Evolutionary conservation across 805 yeast species (phyloP), one percentile per base, ranked within the genome.

Genomic region (Candida piceae): DNA sequence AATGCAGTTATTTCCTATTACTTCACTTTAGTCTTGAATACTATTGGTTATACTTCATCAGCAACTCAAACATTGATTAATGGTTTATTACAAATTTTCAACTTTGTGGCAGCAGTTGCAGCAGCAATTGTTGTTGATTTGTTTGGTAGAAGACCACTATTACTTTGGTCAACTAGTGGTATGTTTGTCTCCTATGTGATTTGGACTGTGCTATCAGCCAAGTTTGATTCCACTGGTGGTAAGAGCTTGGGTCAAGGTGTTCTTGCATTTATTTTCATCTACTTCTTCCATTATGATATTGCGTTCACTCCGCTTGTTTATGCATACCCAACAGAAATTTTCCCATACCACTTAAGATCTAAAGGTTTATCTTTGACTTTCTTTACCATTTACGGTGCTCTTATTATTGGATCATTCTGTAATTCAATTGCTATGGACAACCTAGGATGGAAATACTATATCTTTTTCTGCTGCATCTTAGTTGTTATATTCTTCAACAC

Each of bases 281-380:
- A 56, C 64, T 63, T 62, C 52, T 49, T 55, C 38, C 53, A 57
- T 25, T 71, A 69, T 52, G 62, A 68, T 50, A 52, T 66, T 28
- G 74, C 70, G 24, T 47, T 59, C 37, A 68, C 69, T 38, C 75
- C 74, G 36, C 57, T 69, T 35, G 70, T 74, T 34, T 59, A 54
- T 49, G 48, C 69, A 31, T 72, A 70, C 46, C 29, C 39, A 6
- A 48, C 63, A 29, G 69, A 77, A 52, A 68, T 75, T n/a, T 78
- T 72, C 53, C 76, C 74, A 29, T 60, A 74, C 46, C 65, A 72
- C 38, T 66, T 79, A 24, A 70, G 83, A 58, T 69, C 81, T 11
- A 63, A 73, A 41, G 84, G 84, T 45, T 75, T 77, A 78, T 69
- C 83, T 16, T 23, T 44, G n/a, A 42, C 42, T 16, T 36, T 44